Evolutionary conservation across 257 asterid genomes (phyloP), one percentile per base, ranked within the genome.

Genomic region (Nicotiana attenuata): DNA sequence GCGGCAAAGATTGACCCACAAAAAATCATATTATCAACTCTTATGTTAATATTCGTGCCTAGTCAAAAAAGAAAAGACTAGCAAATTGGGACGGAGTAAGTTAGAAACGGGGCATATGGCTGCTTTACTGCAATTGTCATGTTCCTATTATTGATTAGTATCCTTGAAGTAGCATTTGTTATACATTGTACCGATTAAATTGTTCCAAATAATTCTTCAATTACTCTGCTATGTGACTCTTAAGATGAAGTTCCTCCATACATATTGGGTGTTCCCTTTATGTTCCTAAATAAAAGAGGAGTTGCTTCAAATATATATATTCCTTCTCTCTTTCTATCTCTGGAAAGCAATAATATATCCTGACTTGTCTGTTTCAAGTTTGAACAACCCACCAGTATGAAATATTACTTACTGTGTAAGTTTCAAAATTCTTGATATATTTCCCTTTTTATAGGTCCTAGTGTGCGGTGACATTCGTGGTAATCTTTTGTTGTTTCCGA

Each of bases 381-480:
- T 73, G 61, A 47, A 73, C 24, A 14, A 73, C 24, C 5, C 41
- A 47, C 15, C 60, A 24, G 22, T 41, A 71, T 15, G 15, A 73
- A 73, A 73, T 47, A 45, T 22, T 35, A 47, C 0, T 20, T 41
- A 41, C 56, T 45, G 50, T 20, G 60, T 71, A 71, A 47, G 79
- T 73, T 24, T 4, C 24, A 22, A 24, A 20, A 73, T 47, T 73
- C 79, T 24, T 22, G 26, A 73, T 83, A 47, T 88, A 81, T 79
- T 75, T 55, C 81, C 57, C 81, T 88, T 45, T 81, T 65, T 89
- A 59, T 97, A 96, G 98, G 87, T 94, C 88, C 89, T 96, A 68
- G 96, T 93, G 28, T 96, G 98, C 67, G 99, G 99, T 68, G 99
- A 96, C 77, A 91, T 91, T 84, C 97, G 97, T 82, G 99, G 99